Evolutionary conservation across 2,329 filamentous ascomycete genomes (phyloP).

Genomic region (Aspergillus piperis): DNA sequence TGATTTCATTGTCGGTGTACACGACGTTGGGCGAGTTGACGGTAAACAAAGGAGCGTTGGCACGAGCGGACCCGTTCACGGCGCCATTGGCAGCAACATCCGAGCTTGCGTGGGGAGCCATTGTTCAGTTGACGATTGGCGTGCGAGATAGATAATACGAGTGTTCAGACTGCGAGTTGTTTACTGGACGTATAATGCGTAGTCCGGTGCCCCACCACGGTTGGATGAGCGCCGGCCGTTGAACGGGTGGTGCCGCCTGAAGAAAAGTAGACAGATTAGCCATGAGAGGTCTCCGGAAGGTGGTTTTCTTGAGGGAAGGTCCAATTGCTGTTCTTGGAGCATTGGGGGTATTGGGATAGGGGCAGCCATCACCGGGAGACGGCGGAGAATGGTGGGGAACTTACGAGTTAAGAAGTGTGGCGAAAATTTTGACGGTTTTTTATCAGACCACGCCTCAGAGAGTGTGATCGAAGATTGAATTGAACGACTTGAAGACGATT

Average conservation of each 20-base stretch:
- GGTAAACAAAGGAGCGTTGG: conserved; percentile 65
- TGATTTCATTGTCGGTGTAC: conserved; percentile 86
- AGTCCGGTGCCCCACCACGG: conserved; percentile 75
- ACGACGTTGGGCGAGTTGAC: conserved; percentile 90
- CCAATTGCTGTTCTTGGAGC: conserved; percentile 1
- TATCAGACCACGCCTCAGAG: conserved; percentile 60
- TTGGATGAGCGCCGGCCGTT: conserved; percentile 93
- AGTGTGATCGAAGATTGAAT: conserved; percentile 51
- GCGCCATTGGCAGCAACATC: conserved; percentile 56
- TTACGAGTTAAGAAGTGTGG: conserved; percentile 96
- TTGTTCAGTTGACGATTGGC: conserved; percentile 47
- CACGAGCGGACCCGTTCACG: conserved; percentile 54
- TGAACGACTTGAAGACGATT: conserved; percentile 27
- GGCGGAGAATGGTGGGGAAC: conserved; percentile 37
- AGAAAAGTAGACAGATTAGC: conserved; percentile 10
- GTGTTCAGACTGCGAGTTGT: conserved; percentile 44
- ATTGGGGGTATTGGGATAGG: not conserved
- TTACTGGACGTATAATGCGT: conserved; percentile 51
- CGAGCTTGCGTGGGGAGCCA: conserved; percentile 88
- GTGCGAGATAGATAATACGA: conserved; percentile 28
- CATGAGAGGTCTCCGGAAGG: not conserved
- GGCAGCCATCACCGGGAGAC: not conserved
- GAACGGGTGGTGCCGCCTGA: conserved; percentile 89
- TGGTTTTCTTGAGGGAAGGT: conserved; percentile 2
- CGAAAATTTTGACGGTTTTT: conserved; percentile 88